Percentiles rank a stretch among this genome's conserved stretches.
Conservation (phyloP, 768 basidiomycete species). For the Termitomyces sp. region DNA sequence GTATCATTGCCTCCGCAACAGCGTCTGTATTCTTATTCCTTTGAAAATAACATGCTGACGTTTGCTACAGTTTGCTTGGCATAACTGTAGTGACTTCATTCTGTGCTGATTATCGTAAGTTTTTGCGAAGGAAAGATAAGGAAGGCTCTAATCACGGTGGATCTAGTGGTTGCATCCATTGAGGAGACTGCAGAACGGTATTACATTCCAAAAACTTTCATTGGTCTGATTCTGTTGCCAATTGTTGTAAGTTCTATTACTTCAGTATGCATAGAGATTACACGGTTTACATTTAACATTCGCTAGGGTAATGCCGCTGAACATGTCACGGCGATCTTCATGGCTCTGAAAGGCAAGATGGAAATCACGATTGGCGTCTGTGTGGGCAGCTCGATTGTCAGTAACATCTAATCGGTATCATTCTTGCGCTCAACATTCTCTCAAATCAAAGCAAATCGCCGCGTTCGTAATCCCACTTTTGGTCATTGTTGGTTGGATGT, state of each 20-base stretch:
- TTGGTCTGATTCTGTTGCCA: constrained; percentile 81
- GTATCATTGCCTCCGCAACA: constrained; percentile 53
- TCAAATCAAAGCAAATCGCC: constrained; percentile 74
- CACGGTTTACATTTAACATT: background rate
- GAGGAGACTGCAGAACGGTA: constrained; percentile 85
- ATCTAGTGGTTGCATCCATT: constrained; percentile 80
- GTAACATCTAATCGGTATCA: constrained; percentile 18
- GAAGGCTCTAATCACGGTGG: constrained; percentile 17
- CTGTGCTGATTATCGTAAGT: constrained; percentile 82
- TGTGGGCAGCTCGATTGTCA: constrained; percentile 75
- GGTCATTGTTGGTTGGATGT: constrained; percentile 87
- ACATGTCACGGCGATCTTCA: constrained; percentile 82
- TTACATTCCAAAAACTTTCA: constrained; percentile 78
- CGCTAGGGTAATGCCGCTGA: constrained; percentile 78
- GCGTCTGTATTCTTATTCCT: constrained; percentile 30
- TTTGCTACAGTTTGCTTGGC: constrained; percentile 45
- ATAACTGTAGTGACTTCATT: constrained; percentile 83
- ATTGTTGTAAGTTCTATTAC: constrained; percentile 57
- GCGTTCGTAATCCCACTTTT: constrained; percentile 83
- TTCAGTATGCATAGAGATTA: background rate
- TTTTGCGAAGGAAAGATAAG: constrained; percentile 7
- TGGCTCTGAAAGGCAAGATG: constrained; percentile 72
- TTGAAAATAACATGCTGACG: background rate
- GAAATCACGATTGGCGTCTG: constrained; percentile 72
- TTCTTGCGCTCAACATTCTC: background rate